These are phyloP conservation scores for Panaeolus papilionaceus DNA, from an alignment of 768 basidiomycete species.

Conservation along the genomic window DNA sequence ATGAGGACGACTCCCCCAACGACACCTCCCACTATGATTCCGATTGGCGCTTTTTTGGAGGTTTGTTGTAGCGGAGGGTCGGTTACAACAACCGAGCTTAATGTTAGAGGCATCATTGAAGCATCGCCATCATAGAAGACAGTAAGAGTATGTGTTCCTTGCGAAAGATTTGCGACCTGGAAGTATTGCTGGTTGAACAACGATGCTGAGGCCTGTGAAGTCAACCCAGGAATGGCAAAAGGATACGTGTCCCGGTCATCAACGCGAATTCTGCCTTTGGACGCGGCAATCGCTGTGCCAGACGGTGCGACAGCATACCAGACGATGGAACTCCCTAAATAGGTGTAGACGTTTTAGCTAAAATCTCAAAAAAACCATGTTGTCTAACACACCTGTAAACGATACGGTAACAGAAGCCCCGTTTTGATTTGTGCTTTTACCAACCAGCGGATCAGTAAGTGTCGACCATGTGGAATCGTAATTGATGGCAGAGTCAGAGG, in stretches of 20 bases:
- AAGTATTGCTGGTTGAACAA: conserved; percentile 11
- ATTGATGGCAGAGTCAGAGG: background rate
- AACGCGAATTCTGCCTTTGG: conserved; percentile 8
- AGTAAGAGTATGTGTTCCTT: conserved; percentile 3
- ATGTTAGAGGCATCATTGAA: conserved; percentile 8
- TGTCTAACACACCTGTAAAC: background rate
- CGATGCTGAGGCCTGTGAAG: background rate
- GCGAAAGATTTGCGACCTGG: conserved; percentile 10
- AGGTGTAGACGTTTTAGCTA: background rate
- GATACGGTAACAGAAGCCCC: background rate
- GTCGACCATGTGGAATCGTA: background rate
- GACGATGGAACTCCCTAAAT: background rate
- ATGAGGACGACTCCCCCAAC: background rate
- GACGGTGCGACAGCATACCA: conserved; percentile 6
- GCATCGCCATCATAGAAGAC: background rate
- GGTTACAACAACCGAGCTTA: background rate
- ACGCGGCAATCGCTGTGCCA: background rate
- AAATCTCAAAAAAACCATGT: background rate
- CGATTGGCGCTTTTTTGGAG: background rate
- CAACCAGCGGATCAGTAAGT: conserved; percentile 1
- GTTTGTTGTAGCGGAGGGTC: background rate
- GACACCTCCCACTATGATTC: conserved; percentile 3
- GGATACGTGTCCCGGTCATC: conserved; percentile 1
- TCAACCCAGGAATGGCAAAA: background rate
- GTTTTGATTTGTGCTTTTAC: background rate